Conservation (phyloP, 495 filamentous ascomycete genomes). For the Talaromyces liani region DNA sequence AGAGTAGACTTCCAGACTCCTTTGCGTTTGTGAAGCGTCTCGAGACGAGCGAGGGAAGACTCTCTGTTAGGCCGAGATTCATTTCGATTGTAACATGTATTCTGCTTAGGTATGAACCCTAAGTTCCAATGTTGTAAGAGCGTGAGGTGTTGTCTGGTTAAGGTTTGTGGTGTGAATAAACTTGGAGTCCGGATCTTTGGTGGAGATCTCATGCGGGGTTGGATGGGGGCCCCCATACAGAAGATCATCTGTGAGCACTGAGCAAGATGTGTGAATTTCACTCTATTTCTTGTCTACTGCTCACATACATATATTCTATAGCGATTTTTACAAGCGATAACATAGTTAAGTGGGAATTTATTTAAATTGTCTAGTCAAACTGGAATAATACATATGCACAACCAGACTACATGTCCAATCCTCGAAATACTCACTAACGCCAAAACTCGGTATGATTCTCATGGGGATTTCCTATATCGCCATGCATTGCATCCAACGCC, state of each 20-base stretch:
- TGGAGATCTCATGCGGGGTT: not conserved
- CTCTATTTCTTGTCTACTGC: not conserved
- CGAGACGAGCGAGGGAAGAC: slow-evolving; percentile 46
- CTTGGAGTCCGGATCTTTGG: not conserved
- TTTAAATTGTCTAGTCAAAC: not conserved
- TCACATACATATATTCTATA: not conserved
- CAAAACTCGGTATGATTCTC: not conserved
- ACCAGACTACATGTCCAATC: not conserved
- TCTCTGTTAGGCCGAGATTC: slow-evolving; percentile 35
- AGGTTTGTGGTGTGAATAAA: not conserved
- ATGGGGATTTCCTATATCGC: not conserved
- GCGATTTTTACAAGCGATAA: not conserved
- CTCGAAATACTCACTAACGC: not conserved
- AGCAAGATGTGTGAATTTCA: not conserved
- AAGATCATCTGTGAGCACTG: not conserved
- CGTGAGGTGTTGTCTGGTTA: not conserved
- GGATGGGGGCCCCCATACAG: not conserved
- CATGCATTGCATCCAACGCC: slow-evolving; percentile 28
- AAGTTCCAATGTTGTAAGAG: not conserved
- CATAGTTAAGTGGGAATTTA: too few relatives aligned
- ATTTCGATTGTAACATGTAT: slow-evolving; percentile 14
- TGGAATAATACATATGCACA: not conserved
- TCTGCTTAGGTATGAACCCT: not conserved
- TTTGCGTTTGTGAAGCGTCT: slow-evolving; percentile 46
- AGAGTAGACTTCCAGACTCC: slow-evolving; percentile 45